phyloP scores from a whole-genome alignment of 73 alveolate genomes.

The Tetrahymena elliotti region DNA sequence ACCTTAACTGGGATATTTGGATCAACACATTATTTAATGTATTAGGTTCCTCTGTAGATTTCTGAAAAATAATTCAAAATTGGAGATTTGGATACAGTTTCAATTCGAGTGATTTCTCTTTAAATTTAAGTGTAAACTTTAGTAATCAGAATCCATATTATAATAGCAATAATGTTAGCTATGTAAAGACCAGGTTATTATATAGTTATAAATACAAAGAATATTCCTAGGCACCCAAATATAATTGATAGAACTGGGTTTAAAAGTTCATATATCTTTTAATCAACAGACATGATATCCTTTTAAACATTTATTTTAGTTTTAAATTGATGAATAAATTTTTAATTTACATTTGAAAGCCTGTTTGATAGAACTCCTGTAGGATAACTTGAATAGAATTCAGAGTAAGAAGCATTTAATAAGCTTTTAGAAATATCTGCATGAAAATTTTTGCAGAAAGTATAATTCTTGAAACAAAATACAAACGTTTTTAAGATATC shows the following conservation, averaged over 20 bases:
- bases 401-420: not conserved
- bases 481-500: not conserved
- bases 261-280: not conserved
- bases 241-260: not conserved
- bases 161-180: not conserved
- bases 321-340: not conserved
- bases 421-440: not conserved
- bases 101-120: constrained; percentile 28
- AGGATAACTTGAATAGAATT: not conserved
- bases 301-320: not conserved
- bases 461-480: not conserved
- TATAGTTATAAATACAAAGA: not conserved
- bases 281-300: not conserved
- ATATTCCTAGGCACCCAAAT: not conserved
- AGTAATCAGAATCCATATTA: not conserved
- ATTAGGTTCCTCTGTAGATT: not conserved
- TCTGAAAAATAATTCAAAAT: not conserved
- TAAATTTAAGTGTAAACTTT: not conserved
- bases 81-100: constrained; percentile 32
- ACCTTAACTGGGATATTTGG: not conserved
- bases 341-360: not conserved
- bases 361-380: not conserved
- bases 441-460: not conserved
- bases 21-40: not conserved
- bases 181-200: not conserved